phyloP scores from a whole-genome alignment of 257 asterid species.

The Avicennia marina region DNA sequence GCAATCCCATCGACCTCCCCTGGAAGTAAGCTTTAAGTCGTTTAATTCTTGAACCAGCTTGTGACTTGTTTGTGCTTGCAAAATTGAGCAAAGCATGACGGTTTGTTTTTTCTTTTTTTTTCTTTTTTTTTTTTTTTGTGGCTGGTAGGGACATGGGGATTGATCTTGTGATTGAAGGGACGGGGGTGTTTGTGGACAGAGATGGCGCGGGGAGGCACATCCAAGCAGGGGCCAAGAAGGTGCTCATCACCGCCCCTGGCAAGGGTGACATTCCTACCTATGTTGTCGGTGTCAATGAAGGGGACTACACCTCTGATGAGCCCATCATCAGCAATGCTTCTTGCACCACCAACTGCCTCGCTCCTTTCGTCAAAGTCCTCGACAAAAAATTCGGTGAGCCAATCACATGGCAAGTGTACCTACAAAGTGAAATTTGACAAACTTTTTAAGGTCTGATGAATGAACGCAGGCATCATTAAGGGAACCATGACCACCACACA shows the following conservation, averaged over 20 bases:
- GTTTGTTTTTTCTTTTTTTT: not conserved
- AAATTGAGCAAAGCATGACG: not conserved
- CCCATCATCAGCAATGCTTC: constrained; percentile 94
- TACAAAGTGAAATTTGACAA: not conserved
- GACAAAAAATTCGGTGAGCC: constrained; percentile 78
- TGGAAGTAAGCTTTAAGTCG: constrained; percentile 53
- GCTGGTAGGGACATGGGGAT: constrained; percentile 61
- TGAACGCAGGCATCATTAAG: constrained; percentile 67
- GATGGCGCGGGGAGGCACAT: constrained; percentile 95
- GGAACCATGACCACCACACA: constrained; percentile 99
- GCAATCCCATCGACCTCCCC: constrained; percentile 62
- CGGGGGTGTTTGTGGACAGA: constrained; percentile 92
- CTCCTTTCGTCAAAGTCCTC: constrained; percentile 93
- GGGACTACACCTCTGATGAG: constrained; percentile 56
- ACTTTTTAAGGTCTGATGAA: not conserved
- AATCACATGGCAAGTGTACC: not conserved
- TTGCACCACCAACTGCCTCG: constrained; percentile 98
- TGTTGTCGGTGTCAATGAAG: constrained; percentile 91
- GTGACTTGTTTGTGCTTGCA: too few relatives aligned
- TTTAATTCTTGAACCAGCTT: too few relatives aligned
- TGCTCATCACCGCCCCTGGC: constrained; percentile 92
- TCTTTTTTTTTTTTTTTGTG: not conserved
- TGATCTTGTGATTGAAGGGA: constrained; percentile 90
- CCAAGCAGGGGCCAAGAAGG: constrained; percentile 94
- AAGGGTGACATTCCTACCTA: constrained; percentile 96